These are phyloP conservation scores for Cicer judaicum DNA, from an alignment of 306 rosid genomes.

Conservation along the genomic window DNA sequence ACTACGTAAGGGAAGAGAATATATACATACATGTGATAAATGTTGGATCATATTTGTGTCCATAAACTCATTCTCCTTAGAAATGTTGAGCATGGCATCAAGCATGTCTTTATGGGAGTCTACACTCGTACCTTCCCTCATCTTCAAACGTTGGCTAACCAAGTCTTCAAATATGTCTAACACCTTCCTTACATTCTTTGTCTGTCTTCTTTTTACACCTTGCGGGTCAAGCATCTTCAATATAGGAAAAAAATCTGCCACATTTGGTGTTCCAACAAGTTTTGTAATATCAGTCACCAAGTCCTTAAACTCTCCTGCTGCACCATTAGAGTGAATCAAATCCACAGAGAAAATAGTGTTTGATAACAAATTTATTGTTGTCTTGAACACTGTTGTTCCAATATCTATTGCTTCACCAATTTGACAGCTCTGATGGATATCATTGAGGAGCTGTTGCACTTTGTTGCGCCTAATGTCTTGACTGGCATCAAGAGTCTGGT, in stretches of 20 bases:
- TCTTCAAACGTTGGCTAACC: conserved; percentile 26
- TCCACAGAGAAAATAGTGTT: conserved; percentile 43
- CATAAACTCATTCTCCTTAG: conserved; percentile 37
- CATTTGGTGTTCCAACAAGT: conserved; percentile 43
- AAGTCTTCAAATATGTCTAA: conserved; percentile 29
- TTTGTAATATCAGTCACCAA: conserved; percentile 26
- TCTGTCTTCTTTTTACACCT: conserved; percentile 29
- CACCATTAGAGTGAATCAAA: conserved; percentile 38
- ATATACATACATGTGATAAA: conserved; percentile 36
- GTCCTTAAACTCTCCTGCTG: conserved; percentile 44
- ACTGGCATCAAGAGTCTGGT: conserved; percentile 35
- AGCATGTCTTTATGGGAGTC: conserved; percentile 40
- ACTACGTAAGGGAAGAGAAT: neutral
- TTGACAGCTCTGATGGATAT: conserved; percentile 31
- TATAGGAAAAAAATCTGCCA: conserved; percentile 40
- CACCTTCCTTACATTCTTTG: conserved; percentile 27
- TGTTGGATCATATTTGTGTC: conserved; percentile 42
- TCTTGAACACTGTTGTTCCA: conserved; percentile 37
- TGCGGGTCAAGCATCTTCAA: conserved; percentile 39
- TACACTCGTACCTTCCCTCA: neutral
- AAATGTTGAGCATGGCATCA: conserved; percentile 42
- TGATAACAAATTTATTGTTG: conserved; percentile 39
- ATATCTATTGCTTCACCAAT: conserved; percentile 35
- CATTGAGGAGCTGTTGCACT: conserved; percentile 29
- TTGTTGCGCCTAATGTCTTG: conserved; percentile 30